Conservation (phyloP, 805 yeast genomes). For the Metschnikowia noctiluminum region DNA sequence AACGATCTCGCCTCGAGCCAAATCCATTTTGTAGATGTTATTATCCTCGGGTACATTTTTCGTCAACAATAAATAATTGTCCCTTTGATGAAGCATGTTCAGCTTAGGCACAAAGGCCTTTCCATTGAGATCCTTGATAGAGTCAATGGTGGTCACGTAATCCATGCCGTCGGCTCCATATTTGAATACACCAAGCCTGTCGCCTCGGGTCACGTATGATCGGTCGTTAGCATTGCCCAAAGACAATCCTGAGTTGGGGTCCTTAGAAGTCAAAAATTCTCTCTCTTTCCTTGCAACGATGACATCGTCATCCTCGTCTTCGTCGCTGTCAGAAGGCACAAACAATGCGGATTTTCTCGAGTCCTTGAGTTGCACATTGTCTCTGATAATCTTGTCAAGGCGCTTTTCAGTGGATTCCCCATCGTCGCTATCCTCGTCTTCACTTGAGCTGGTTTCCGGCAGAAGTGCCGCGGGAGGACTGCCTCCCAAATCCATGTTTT, state of each 20-base stretch:
- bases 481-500: constrained; percentile 45
- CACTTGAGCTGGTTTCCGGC: constrained; percentile 29
- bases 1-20: constrained; percentile 75
- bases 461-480: constrained; percentile 45
- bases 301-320: constrained; percentile 35
- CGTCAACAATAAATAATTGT: constrained; percentile 64
- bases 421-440: neutral
- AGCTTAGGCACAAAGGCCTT: constrained; percentile 50
- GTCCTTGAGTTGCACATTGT: constrained; percentile 4
- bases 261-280: constrained; percentile 22
- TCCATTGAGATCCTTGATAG: constrained; percentile 52
- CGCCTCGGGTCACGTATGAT: constrained; percentile 75
- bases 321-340: constrained; percentile 15
- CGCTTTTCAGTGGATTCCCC: constrained; percentile 19
- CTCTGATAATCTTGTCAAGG: constrained; percentile 17
- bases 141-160: constrained; percentile 65
- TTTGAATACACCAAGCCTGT: constrained; percentile 62
- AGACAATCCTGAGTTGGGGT: constrained; percentile 58
- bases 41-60: constrained; percentile 39
- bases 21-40: constrained; percentile 68
- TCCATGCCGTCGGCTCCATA: constrained; percentile 56
- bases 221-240: constrained; percentile 70
- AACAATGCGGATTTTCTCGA: constrained; percentile 1
- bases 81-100: constrained; percentile 76
- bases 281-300: constrained; percentile 19